A percentile compares a stretch with the other conserved stretches of the same genome.
Conservation (phyloP, 2,329 filamentous ascomycete genomes). For the Apiospora hydei region DNA sequence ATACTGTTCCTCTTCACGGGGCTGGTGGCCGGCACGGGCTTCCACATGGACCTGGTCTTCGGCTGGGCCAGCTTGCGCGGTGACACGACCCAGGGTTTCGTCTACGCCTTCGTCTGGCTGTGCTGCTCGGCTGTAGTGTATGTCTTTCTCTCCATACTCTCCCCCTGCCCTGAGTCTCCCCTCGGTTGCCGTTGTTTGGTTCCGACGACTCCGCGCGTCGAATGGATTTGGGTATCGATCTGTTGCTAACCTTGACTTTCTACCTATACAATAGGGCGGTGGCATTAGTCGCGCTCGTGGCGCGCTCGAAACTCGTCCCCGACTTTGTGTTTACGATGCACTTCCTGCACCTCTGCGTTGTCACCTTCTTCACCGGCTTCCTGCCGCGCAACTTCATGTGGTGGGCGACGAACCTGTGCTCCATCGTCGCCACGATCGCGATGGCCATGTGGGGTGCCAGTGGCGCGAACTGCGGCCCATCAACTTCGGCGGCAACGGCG, state of each 20-base stretch:
- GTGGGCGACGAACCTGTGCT: constrained; percentile 72
- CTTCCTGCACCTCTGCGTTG: constrained; percentile 79
- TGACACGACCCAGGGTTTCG: constrained; percentile 68
- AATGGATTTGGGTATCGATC: background rate
- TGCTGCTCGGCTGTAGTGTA: constrained; percentile 62
- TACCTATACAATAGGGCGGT: constrained; percentile 66
- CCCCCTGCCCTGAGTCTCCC: background rate
- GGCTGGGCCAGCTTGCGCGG: constrained; percentile 66
- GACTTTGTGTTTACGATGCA: constrained; percentile 94
- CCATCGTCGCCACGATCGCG: constrained; percentile 55
- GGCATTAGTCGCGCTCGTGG: constrained; percentile 82
- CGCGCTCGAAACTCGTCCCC: constrained; percentile 90
- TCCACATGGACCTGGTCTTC: constrained; percentile 62
- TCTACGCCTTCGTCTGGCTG: constrained; percentile 63
- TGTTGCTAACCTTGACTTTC: background rate
- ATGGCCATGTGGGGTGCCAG: constrained; percentile 88
- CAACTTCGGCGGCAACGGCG: constrained; percentile 73
- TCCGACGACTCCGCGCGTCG: background rate
- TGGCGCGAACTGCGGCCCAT: constrained; percentile 91
- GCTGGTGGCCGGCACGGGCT: constrained; percentile 63
- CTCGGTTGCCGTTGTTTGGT: background rate
- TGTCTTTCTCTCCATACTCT: constrained; percentile 38
- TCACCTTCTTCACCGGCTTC: constrained; percentile 78
- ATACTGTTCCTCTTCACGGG: constrained; percentile 65
- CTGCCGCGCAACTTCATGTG: constrained; percentile 83